Evolutionary conservation across 169 alveolate genomes (phyloP), one percentile per base, ranked within the genome.

Genomic region (Eimeria necatrix): DNA sequence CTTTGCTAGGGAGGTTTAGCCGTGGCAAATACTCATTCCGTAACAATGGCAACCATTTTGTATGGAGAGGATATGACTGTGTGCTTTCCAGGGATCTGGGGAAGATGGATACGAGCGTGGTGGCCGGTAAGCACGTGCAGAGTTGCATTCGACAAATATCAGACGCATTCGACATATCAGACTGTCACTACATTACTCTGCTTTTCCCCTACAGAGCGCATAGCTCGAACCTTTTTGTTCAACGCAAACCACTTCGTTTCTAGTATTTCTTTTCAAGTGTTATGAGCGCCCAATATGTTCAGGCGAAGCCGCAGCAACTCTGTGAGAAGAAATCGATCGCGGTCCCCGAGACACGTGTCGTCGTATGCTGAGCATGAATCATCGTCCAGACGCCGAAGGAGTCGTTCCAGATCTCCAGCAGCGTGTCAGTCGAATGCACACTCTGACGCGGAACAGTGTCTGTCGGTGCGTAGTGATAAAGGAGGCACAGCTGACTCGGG

Each of bases 301-400:
- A 74, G 85, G 85, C 41, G 85, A 32, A 74, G 85, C 49, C 59
- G 85, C 61, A 74, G 85, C 16, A 46, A 74, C 85, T 74, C 85
- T 18, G 85, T 46, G 12, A 74, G 85, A 59, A 74, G 85, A 32
- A 74, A 74, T 48, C 85, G 85, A 16, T 74, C 85, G 41, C 61
- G 85, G 85, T 74, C 85, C 20, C 60, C 85, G 46, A 74, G 85
- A 20, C 85, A 59, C 41, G 85, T 46, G 41, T 0, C 85, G 49
- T 74, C 85, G 60, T 59, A 74, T 74, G 85, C 85, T 18, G 85
- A 74, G 46, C 85, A 48, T 74, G 85, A 74, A 74, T 74, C 85
- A 7, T 74, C 85, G 32, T 74, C 85, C 46, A 74, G 85, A 74
- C 85, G 85, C 85, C 85, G 49, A 48, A 53, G 85, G 85, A 59